Conservation (phyloP, 2,329 filamentous ascomycete genomes). For the Botrytis pseudocinerea region DNA sequence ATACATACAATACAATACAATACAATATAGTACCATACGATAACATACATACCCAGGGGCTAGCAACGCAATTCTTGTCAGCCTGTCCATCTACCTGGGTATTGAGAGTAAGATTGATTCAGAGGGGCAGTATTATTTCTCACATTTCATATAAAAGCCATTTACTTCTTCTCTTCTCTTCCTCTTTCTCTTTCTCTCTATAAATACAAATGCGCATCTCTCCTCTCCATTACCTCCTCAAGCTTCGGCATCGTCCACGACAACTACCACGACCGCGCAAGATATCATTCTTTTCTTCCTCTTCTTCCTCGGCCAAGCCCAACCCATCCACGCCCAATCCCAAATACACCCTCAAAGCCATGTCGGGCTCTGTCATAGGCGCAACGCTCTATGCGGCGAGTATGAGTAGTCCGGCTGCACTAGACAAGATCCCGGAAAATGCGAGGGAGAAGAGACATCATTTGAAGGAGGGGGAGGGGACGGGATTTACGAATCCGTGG, state of each 20-base stretch:
- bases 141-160: neutral
- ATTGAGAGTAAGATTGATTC: neutral
- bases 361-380: constrained; percentile 32
- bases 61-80: neutral
- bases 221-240: constrained; percentile 41
- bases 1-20: neutral
- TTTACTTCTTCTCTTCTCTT: neutral
- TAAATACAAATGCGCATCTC: constrained; percentile 48
- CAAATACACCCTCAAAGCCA: constrained; percentile 23
- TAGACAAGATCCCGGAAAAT: constrained; percentile 38
- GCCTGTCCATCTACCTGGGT: neutral
- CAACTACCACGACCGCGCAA: neutral
- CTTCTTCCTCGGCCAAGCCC: neutral
- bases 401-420: constrained; percentile 32
- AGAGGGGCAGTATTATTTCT: neutral
- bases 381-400: constrained; percentile 34
- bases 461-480: constrained; percentile 50
- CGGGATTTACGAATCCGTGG: constrained; percentile 60
- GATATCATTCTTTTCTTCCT: neutral
- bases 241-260: constrained; percentile 30
- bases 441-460: constrained; percentile 51
- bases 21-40: neutral
- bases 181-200: constrained; percentile 45
- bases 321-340: constrained; percentile 1
- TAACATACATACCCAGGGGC: neutral